A percentile compares a stretch with the other conserved stretches of the same genome.
Evolutionary conservation across 2,329 filamentous ascomycete genomes (phyloP).

Genomic region (Elsinoe arachidis): DNA sequence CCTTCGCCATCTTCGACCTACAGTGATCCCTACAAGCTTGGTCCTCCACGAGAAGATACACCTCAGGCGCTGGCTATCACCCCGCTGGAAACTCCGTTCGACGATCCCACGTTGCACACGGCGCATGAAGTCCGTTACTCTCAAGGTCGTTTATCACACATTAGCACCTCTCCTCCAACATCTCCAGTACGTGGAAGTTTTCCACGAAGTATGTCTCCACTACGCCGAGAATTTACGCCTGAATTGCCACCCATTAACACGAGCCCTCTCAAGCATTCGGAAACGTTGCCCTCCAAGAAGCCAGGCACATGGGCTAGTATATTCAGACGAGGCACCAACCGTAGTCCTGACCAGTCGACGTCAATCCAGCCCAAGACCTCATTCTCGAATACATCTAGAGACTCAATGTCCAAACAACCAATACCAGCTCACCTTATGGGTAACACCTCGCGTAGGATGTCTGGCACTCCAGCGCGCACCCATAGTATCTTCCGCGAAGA

Average conservation of each 20-base stretch:
- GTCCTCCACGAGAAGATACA: slow-evolving; percentile 15
- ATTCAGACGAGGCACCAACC: slow-evolving; percentile 52
- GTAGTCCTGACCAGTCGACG: slow-evolving; percentile 45
- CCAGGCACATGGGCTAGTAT: slow-evolving; percentile 58
- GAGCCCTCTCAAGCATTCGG: slow-evolving; percentile 24
- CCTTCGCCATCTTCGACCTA: neutral
- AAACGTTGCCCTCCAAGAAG: slow-evolving; percentile 1
- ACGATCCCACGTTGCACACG: slow-evolving; percentile 37
- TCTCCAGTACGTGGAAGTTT: slow-evolving; percentile 33
- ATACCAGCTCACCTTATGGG: slow-evolving; percentile 42
- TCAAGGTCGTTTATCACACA: slow-evolving; percentile 30
- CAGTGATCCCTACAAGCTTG: slow-evolving; percentile 3
- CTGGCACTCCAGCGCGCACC: slow-evolving; percentile 62
- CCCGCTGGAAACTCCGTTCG: slow-evolving; percentile 20
- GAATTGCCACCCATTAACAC: slow-evolving; percentile 24
- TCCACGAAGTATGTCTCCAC: slow-evolving; percentile 40
- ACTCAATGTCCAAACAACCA: slow-evolving; percentile 62
- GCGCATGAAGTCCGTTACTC: slow-evolving; percentile 42
- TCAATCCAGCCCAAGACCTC: slow-evolving; percentile 40
- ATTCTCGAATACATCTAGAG: slow-evolving; percentile 83
- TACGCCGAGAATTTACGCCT: slow-evolving; percentile 20
- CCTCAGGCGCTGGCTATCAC: slow-evolving; percentile 12
- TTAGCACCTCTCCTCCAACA: slow-evolving; percentile 28
- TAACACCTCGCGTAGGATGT: slow-evolving; percentile 35
- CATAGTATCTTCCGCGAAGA: slow-evolving; percentile 90